Base-by-base conservation (phyloP, 2,329 filamentous ascomycete genomes). In the Phialemoniopsis sp. region DNA sequence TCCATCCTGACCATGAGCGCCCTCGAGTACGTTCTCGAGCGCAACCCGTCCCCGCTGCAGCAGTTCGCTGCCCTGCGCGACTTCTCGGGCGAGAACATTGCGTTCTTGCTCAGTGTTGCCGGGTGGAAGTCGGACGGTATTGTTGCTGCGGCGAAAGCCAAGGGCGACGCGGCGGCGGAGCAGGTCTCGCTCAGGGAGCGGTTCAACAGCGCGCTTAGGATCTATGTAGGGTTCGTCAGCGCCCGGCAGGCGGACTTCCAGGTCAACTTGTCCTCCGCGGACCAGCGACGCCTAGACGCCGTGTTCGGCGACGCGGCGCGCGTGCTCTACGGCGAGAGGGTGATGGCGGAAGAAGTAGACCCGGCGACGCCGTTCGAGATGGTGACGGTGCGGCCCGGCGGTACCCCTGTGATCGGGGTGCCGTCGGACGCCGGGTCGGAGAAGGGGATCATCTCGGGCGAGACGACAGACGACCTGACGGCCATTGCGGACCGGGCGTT, bases 31-130 rank as follows among this genome's bases (percentile, higher is more conserved):
- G 76, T 79, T 5, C 64, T 87, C 1, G 63, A 71, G 39, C 66
- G 70, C 36, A 81, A 83, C 52, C 78, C 57, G 0, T 64, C 70
- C 5, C 76, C 77, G 0, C 67, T 87, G 0, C 76, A 82, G 40
- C 60, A 78, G 38, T 87, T 83, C 54, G 81, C 82, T 0, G 80
- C 81, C 0, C 65, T 76, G 1, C 70, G 73, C 29, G 82, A 86
- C 48, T 85, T 86, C 52, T 85, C 81, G 0, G 82, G 80, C 13
- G 82, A 87, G 55, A 87, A 87, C 52, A 80, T 86, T 46, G 73
- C 80, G 34, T 86, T 86, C 55, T 59, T 86, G 5, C 75, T 70
- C 8, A 64, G 68, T 31, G 72, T 84, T 8, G 63, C 68, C 3
- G 67, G 72, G 41, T 85, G 78, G 76, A 80, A 76, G 53, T 49